Evolutionary conservation across 2,329 filamentous ascomycete genomes (phyloP).

Genomic region (Paraphoma sp.): DNA sequence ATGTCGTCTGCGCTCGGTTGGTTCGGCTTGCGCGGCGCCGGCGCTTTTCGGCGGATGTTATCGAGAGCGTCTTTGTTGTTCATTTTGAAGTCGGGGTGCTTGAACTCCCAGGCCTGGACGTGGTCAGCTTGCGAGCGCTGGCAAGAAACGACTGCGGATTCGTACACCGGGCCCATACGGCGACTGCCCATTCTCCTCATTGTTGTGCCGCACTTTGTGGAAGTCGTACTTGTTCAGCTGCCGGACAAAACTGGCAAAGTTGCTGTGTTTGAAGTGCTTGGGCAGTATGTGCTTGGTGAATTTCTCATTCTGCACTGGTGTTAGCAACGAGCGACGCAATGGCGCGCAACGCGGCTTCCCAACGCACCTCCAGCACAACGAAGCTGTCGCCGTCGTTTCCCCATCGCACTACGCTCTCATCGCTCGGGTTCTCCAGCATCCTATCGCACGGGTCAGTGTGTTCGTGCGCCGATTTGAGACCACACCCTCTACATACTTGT

Average conservation of each 20-base stretch:
- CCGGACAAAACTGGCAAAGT: slow-evolving; percentile 95
- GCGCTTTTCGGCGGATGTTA: slow-evolving; percentile 94
- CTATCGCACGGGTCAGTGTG: slow-evolving; percentile 56
- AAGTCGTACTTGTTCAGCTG: slow-evolving; percentile 98
- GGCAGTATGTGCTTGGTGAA: slow-evolving; percentile 97
- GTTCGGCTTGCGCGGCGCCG: slow-evolving; percentile 79
- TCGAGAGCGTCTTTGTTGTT: slow-evolving; percentile 97
- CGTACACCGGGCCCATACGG: slow-evolving; percentile 79
- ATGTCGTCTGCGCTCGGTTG: slow-evolving; percentile 65
- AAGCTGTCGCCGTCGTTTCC: slow-evolving; percentile 94
- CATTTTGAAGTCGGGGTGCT: slow-evolving; percentile 93
- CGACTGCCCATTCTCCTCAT: slow-evolving; percentile 82
- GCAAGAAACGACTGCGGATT: not conserved
- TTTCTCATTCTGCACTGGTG: slow-evolving; percentile 79
- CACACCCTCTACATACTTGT: slow-evolving; percentile 72
- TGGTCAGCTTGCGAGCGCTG: slow-evolving; percentile 17
- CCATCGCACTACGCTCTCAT: slow-evolving; percentile 93
- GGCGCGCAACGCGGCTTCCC: not conserved
- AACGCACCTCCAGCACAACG: slow-evolving; percentile 87
- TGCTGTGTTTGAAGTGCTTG: slow-evolving; percentile 99
- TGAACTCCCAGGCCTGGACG: slow-evolving; percentile 87
- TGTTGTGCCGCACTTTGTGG: slow-evolving; percentile 93
- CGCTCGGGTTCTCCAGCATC: slow-evolving; percentile 95
- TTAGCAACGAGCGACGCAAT: slow-evolving; percentile 17
- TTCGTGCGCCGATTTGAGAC: not conserved